Evolutionary conservation across 495 filamentous ascomycete species (phyloP).

Genomic region (Physcia stellaris): DNA sequence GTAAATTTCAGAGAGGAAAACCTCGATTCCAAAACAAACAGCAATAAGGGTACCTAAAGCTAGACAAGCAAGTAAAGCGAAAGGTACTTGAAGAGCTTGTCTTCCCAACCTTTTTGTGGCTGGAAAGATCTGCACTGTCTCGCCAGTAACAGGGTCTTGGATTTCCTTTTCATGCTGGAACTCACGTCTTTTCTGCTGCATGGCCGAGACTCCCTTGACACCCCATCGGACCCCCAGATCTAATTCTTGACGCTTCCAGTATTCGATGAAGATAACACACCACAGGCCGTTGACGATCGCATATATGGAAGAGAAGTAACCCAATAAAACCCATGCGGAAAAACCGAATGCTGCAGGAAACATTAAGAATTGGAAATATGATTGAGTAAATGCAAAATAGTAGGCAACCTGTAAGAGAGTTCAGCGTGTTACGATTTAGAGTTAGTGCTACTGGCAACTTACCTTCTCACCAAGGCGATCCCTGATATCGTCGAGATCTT

Average conservation of each 20-base stretch:
- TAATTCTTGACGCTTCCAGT: conserved; percentile 89
- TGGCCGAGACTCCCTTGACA: conserved; percentile 71
- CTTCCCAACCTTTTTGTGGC: conserved; percentile 60
- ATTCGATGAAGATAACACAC: conserved; percentile 86
- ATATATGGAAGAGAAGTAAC: conserved; percentile 74
- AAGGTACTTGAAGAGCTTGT: conserved; percentile 79
- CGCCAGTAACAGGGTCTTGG: conserved; percentile 73
- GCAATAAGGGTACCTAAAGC: conserved; percentile 72
- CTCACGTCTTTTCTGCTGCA: conserved; percentile 60
- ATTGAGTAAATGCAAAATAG: conserved; percentile 92
- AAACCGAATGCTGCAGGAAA: conserved; percentile 78
- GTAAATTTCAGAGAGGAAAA: conserved; percentile 92
- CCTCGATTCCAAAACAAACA: conserved; percentile 84
- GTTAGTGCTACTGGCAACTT: too few species aligned
- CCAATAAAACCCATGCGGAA: conserved; percentile 67
- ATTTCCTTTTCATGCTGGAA: conserved; percentile 67
- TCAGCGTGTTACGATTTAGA: not conserved
- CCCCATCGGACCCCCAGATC: conserved; percentile 89
- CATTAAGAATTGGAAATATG: conserved; percentile 75
- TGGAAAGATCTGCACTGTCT: conserved; percentile 65
- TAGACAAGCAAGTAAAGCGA: conserved; percentile 56
- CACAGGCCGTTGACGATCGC: conserved; percentile 70
- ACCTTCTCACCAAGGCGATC: conserved; percentile 83
- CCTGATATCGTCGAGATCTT: conserved; percentile 74
- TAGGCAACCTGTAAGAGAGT: conserved; percentile 50